phyloP scores from a whole-genome alignment of 2,329 filamentous ascomycete species.

The Helotiales sp. region DNA sequence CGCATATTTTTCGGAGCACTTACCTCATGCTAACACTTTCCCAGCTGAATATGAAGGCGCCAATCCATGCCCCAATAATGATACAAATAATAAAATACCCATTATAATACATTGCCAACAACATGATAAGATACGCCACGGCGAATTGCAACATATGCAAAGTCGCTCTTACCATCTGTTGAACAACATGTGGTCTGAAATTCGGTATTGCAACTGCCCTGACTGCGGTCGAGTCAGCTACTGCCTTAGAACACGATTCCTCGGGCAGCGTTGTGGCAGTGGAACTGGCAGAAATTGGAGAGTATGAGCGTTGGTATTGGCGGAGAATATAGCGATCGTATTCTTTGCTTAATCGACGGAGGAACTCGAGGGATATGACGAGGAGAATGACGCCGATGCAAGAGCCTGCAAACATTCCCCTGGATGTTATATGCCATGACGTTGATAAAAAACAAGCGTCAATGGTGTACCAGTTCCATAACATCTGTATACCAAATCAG shows the following conservation, averaged over 20 bases:
- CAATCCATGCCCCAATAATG: constrained; percentile 73
- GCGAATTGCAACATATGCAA: constrained; percentile 72
- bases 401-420: constrained; percentile 73
- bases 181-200: constrained; percentile 58
- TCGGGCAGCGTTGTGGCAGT: background rate
- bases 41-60: constrained; percentile 74
- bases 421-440: constrained; percentile 69
- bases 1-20: background rate
- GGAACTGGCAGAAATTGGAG: constrained; percentile 15
- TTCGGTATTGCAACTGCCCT: background rate
- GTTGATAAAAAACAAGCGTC: constrained; percentile 70
- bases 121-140: constrained; percentile 78
- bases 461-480: constrained; percentile 77
- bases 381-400: constrained; percentile 79
- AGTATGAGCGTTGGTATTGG: constrained; percentile 44
- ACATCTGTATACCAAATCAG: constrained; percentile 54
- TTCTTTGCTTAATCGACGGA: constrained; percentile 70
- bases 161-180: constrained; percentile 66
- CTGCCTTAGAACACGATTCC: background rate
- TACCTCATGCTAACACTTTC: constrained; percentile 46
- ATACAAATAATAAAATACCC: constrained; percentile 81
- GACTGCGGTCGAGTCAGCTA: background rate
- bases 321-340: constrained; percentile 68
- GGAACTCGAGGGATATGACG: constrained; percentile 68
- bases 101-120: constrained; percentile 63